Conservation (phyloP, 495 filamentous ascomycete genomes). For the Terfezia boudieri region DNA sequence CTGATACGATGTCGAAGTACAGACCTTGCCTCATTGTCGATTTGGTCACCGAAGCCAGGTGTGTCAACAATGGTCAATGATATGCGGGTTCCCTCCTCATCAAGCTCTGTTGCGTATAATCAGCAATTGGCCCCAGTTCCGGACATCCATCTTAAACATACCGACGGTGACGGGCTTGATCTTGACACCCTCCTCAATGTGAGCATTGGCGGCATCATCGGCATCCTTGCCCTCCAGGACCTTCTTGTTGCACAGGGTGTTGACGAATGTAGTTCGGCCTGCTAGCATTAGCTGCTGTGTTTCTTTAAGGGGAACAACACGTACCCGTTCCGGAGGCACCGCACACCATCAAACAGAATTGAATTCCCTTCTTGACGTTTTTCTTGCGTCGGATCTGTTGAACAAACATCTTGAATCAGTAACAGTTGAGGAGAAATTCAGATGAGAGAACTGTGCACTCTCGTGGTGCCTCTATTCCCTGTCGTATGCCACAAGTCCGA, state of each 20-base stretch:
- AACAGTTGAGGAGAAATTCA: neutral
- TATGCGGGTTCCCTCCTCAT: conserved; percentile 95
- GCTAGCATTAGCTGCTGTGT: conserved; percentile 2
- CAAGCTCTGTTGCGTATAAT: conserved; percentile 44
- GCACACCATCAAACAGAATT: conserved; percentile 99
- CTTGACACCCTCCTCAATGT: conserved; percentile 86
- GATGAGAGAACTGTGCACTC: too few relatives aligned
- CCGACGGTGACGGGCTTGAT: conserved; percentile 98
- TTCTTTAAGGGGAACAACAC: conserved; percentile 16
- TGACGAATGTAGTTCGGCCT: conserved; percentile 98
- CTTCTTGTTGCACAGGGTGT: conserved; percentile 89
- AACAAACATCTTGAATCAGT: neutral
- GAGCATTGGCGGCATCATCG: conserved; percentile 69
- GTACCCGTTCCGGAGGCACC: conserved; percentile 94
- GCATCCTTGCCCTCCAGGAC: conserved; percentile 73
- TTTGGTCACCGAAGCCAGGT: conserved; percentile 93
- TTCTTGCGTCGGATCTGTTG: conserved; percentile 89
- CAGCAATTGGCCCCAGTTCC: conserved; percentile 4
- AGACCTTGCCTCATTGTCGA: conserved; percentile 96
- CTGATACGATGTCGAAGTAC: conserved; percentile 2
- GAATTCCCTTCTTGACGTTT: conserved; percentile 99
- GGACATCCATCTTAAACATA: conserved; percentile 25
- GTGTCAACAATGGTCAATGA: conserved; percentile 97
- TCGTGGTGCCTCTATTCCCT: neutral
- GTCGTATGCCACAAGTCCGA: neutral